phyloP scores from a whole-genome alignment of 2,329 filamentous ascomycete species.

The Leptographium radiaticola region DNA sequence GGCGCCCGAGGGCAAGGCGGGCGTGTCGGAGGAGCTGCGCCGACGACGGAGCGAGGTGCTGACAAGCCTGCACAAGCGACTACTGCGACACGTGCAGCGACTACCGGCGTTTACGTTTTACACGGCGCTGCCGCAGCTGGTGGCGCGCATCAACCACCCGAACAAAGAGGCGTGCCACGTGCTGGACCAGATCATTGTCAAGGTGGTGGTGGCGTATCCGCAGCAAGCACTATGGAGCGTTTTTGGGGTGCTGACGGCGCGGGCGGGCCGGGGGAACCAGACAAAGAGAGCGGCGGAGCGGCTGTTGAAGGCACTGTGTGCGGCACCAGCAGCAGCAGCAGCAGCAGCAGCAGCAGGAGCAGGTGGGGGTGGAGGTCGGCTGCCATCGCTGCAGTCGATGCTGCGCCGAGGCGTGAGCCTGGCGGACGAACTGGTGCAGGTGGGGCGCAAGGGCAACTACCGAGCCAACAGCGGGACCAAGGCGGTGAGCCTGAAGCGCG shows the following conservation, averaged over 20 bases:
- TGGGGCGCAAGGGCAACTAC: conserved; percentile 55
- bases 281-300: conserved; percentile 60
- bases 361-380: background rate
- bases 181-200: conserved; percentile 67
- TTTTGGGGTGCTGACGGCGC: conserved; percentile 62
- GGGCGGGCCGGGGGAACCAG: conserved; percentile 4
- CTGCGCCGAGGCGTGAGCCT: conserved; percentile 34
- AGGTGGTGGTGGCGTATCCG: conserved; percentile 76
- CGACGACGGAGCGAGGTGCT: conserved; percentile 51
- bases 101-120: conserved; percentile 70
- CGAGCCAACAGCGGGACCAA: conserved; percentile 61
- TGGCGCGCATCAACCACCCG: conserved; percentile 87
- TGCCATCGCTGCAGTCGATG: conserved; percentile 4
- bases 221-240: conserved; percentile 88
- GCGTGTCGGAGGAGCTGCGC: conserved; percentile 36
- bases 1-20: conserved; percentile 40
- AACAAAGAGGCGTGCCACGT: conserved; percentile 65
- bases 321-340: background rate
- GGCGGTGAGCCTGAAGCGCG: conserved; percentile 58
- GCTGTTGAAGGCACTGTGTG: conserved; percentile 18
- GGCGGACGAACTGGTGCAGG: conserved; percentile 33
- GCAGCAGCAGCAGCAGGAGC: background rate
- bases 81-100: conserved; percentile 65
- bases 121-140: conserved; percentile 76
- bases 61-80: conserved; percentile 54